phyloP scores from a whole-genome alignment of 2,329 filamentous ascomycete species.

The Amphichorda felina region DNA sequence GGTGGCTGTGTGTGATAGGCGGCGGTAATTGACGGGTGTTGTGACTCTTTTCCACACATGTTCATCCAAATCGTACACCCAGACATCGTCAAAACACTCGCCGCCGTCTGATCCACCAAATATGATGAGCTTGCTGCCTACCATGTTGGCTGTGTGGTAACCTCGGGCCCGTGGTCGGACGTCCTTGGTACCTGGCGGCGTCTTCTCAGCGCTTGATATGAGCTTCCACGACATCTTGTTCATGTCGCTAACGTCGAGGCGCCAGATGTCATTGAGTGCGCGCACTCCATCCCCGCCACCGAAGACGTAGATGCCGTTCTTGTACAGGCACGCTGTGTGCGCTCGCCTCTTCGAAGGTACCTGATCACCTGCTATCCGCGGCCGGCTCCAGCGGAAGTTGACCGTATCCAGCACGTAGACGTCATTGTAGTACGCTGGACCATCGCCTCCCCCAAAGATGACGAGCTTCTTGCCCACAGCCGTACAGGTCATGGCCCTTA shows the following conservation, averaged over 20 bases:
- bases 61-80: slow-evolving; percentile 59
- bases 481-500: slow-evolving; percentile 62
- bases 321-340: slow-evolving; percentile 61
- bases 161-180: slow-evolving; percentile 50
- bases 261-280: slow-evolving; percentile 60
- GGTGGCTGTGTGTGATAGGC: slow-evolving; percentile 56
- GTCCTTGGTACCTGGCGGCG: slow-evolving; percentile 18
- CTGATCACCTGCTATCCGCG: slow-evolving; percentile 45
- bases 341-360: slow-evolving; percentile 50
- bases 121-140: slow-evolving; percentile 60
- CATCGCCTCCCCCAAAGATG: slow-evolving; percentile 59
- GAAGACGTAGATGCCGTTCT: slow-evolving; percentile 61
- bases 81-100: slow-evolving; percentile 62
- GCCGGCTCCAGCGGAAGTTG: slow-evolving; percentile 55
- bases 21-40: slow-evolving; percentile 49
- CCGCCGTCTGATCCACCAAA: slow-evolving; percentile 59
- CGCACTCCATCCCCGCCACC: slow-evolving; percentile 60
- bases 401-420: slow-evolving; percentile 61
- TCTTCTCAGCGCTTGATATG: slow-evolving; percentile 37
- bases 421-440: slow-evolving; percentile 60
- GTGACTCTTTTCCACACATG: slow-evolving; percentile 46
- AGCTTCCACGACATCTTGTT: slow-evolving; percentile 59
- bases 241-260: slow-evolving; percentile 55
- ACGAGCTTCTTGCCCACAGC: slow-evolving; percentile 60
- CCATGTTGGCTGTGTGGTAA: slow-evolving; percentile 64